Base-by-base conservation (phyloP, 2,329 filamentous ascomycete species). In the Fusarium sp. region DNA sequence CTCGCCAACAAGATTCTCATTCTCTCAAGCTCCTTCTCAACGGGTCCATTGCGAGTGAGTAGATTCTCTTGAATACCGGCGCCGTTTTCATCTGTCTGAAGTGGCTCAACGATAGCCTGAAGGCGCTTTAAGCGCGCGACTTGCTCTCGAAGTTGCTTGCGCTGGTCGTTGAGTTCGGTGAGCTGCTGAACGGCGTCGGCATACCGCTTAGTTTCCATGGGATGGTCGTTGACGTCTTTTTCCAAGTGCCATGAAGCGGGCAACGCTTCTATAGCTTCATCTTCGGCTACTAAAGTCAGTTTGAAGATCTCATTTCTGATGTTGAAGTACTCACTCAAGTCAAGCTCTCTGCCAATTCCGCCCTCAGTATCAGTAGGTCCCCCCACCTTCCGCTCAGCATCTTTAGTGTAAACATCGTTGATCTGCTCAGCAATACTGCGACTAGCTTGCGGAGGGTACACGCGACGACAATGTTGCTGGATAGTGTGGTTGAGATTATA, bases 341-440 rank as follows among this genome's bases (percentile, higher is more conserved):
- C 86, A 15, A 83, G 78, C 27, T 84, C 83, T 37, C 79, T 77
- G 35, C 74, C 79, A 29, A 85, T 79, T 2, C 81, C 78, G 10
- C 77, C 79, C 25, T 78, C 83, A 49, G 80, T 83, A 33, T 81
- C 82, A 64, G 82, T 79, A 4, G 68, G 78, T 1, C 79, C 81
- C 15, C 75, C 77, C 56, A 81, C 80, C 48, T 78, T 81, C 41
- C 83, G 83, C 42, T 86, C 84, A 9, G 81, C 82, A 19, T 82
- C 81, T 10, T 80, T 80, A 79, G 86, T 86, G 79, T 93, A 94
- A 48, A 92, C 82, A 52, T 82, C 81, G 80, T 93, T 90, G 45
- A 94, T 89, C 82, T 94, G 92, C 82, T 93, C 91, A 4, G 92
- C 91, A 23, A 94, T 87, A 75, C 93, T 90, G 39, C 91, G 87